These are phyloP conservation scores for Aspergillus bertholletiae DNA, from an alignment of 495 filamentous ascomycete species.

Conservation along the genomic window DNA sequence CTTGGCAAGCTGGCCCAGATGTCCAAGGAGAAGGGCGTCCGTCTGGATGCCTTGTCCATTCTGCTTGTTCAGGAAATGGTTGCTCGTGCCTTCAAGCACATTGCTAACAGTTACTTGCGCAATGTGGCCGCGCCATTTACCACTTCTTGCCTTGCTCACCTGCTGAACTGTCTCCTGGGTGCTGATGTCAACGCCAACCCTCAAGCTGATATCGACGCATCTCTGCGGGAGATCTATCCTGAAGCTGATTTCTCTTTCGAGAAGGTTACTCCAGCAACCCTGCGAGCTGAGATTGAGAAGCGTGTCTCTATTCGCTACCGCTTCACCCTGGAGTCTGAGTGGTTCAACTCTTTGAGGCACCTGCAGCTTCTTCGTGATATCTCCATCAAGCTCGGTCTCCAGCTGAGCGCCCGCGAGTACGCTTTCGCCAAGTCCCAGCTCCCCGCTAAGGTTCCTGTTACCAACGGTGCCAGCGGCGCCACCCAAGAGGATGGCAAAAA, in stretches of 20 bases:
- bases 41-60: constrained; percentile 70
- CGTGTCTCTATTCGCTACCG: constrained; percentile 73
- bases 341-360: constrained; percentile 62
- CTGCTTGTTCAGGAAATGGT: constrained; percentile 91
- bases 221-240: constrained; percentile 67
- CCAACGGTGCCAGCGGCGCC: constrained; percentile 40
- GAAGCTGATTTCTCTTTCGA: constrained; percentile 82
- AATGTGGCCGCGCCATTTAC: constrained; percentile 76
- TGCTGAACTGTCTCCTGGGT: constrained; percentile 93
- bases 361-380: constrained; percentile 87
- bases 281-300: constrained; percentile 65
- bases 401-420: constrained; percentile 81
- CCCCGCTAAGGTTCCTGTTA: constrained; percentile 30
- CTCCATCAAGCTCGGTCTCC: constrained; percentile 84
- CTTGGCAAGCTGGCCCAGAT: constrained; percentile 76
- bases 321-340: constrained; percentile 64
- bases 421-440: constrained; percentile 56
- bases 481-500: constrained; percentile 63
- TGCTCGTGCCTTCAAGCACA: constrained; percentile 88
- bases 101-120: constrained; percentile 73
- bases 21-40: constrained; percentile 61
- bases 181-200: constrained; percentile 71
- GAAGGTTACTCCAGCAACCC: constrained; percentile 65
- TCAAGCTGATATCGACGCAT: constrained; percentile 69
- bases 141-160: constrained; percentile 73